Evolutionary conservation across 2,329 filamentous ascomycete genomes (phyloP).

Genomic region (Ophiostoma sp.): DNA sequence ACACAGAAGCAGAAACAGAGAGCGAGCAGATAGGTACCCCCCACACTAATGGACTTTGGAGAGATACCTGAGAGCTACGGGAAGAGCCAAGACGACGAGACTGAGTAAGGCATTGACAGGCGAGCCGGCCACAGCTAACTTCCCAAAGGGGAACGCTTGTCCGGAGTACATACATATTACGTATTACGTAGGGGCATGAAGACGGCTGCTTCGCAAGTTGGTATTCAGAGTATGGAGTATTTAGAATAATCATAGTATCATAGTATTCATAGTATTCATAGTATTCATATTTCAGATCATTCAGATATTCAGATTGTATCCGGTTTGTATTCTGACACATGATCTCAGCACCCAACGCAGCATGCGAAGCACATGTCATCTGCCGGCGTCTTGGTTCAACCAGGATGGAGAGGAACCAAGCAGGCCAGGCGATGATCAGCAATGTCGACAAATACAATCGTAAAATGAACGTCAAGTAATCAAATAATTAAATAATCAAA

Average conservation of each 20-base stretch:
- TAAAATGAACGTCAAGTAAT: too few species aligned
- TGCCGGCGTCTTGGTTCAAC: background rate
- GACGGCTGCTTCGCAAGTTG: too few species aligned
- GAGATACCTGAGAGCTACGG: background rate
- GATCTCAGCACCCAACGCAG: constrained; percentile 1
- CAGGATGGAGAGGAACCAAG: background rate
- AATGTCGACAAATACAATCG: background rate
- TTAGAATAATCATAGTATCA: too few species aligned
- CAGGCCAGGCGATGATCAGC: background rate
- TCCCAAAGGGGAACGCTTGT: constrained; percentile 5
- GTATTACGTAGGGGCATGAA: too few species aligned
- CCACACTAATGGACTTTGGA: background rate
- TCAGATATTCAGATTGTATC: too few species aligned
- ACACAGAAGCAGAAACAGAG: background rate
- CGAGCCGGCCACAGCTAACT: background rate
- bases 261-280: too few species aligned
- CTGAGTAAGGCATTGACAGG: constrained; percentile 2
- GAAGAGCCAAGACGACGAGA: too few species aligned
- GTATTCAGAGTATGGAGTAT: too few species aligned
- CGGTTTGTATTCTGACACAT: background rate
- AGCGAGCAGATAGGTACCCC: background rate
- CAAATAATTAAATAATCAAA: background rate
- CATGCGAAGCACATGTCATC: constrained; percentile 1
- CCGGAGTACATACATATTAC: background rate
- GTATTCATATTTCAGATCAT: too few species aligned